phyloP scores from a whole-genome alignment of 139 green algal genomes.

The Picochlorum sp. region DNA sequence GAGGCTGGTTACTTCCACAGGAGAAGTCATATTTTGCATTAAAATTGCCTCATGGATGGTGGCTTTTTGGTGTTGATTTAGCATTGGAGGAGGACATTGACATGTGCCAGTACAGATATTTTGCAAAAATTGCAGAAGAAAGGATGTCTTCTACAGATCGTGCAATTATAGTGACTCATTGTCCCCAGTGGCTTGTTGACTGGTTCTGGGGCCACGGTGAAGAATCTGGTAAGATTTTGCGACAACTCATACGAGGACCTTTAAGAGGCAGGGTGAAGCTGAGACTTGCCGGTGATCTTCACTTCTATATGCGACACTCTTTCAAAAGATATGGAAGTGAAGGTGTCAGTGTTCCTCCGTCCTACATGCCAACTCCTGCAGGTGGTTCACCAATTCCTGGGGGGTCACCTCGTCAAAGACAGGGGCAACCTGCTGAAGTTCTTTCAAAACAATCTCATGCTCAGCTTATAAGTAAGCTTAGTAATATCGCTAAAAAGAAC shows the following conservation, averaged over 20 bases:
- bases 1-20: conserved; percentile 80
- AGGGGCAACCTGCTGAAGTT: not conserved
- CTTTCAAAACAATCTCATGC: not conserved
- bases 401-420: not conserved
- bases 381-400: conserved; percentile 18
- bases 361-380: conserved; percentile 22
- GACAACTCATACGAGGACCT: conserved; percentile 69
- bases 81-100: conserved; percentile 66
- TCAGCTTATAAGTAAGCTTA: not conserved
- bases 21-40: conserved; percentile 76
- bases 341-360: not conserved
- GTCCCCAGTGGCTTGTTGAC: conserved; percentile 74
- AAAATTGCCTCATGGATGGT: conserved; percentile 74
- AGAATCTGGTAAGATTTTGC: conserved; percentile 48
- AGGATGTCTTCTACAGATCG: conserved; percentile 56
- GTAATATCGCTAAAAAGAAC: not conserved
- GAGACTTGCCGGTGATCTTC: conserved; percentile 74
- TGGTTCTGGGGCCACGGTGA: conserved; percentile 54
- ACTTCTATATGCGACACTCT: conserved; percentile 87
- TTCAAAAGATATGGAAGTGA: conserved; percentile 27
- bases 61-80: conserved; percentile 82
- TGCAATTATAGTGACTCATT: conserved; percentile 80
- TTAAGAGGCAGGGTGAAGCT: conserved; percentile 60
- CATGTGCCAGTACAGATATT: conserved; percentile 78
- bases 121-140: conserved; percentile 74